These are phyloP conservation scores for Cryptosporidium parvum DNA, from an alignment of 169 alveolate genomes.

Conservation along the genomic window DNA sequence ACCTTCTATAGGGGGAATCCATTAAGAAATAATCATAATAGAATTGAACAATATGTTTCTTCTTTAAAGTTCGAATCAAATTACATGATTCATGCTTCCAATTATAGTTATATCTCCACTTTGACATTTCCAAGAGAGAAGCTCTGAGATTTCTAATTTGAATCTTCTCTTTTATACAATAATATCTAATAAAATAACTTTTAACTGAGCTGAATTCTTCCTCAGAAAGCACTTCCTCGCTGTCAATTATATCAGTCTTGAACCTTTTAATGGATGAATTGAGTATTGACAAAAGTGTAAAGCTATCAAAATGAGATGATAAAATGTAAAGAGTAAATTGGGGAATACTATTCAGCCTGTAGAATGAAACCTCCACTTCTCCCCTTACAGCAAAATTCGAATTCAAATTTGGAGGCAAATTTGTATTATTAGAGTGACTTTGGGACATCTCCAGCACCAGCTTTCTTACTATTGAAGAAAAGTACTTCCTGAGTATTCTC, in stretches of 20 bases:
- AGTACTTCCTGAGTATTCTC: conserved; percentile 28
- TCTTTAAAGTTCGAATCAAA: background rate
- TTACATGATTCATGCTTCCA: conserved; percentile 62
- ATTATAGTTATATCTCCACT: conserved; percentile 60
- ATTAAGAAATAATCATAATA: conserved; percentile 26
- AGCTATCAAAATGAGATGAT: conserved; percentile 55
- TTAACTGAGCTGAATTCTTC: conserved; percentile 1
- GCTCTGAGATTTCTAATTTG: conserved; percentile 37
- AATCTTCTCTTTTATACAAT: conserved; percentile 13
- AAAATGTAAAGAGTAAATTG: conserved; percentile 54
- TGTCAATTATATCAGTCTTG: conserved; percentile 39
- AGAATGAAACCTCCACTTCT: conserved; percentile 49
- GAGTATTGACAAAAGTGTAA: conserved; percentile 45
- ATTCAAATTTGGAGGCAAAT: background rate
- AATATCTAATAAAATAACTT: conserved; percentile 20
- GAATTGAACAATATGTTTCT: conserved; percentile 5
- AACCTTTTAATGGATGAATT: background rate
- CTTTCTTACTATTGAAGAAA: background rate
- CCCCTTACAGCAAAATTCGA: conserved; percentile 4
- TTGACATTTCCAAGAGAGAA: conserved; percentile 41
- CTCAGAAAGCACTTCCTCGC: background rate
- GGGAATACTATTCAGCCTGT: conserved; percentile 51
- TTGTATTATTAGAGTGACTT: background rate
- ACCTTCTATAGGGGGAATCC: conserved; percentile 43
- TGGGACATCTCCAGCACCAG: conserved; percentile 4